Evolutionary conservation across 2,329 filamentous ascomycete genomes (phyloP), one percentile per base, ranked within the genome.

Genomic region (Colletotrichum costaricense): DNA sequence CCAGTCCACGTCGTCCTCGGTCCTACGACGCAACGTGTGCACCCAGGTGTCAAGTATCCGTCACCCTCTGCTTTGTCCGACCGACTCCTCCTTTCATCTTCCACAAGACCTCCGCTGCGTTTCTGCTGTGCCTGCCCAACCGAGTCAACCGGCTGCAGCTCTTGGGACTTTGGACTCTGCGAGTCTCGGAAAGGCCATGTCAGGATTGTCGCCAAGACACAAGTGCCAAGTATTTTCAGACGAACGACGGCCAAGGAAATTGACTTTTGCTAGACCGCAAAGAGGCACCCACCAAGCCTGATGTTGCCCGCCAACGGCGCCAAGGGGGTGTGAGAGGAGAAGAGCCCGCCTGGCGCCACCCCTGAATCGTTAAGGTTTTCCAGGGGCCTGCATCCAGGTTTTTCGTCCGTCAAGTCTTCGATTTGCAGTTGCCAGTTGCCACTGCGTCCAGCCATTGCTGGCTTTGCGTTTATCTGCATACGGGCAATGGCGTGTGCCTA

Each of bases 161-260:
- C 7, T 49, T 49, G 42, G 42, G 19, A 49, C 42, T 22, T 49
- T 49, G 42, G 42, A 22, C 42, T 22, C 19, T 11, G 42, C 19
- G 42, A 49, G 42, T 49, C 42, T 49, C 19, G 19, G n/a, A 49
- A 11, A 11, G 5, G 30, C 22, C 38, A 19, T 19, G 28, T 7
- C 30, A 65, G 62, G 19, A 33, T 22, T 33, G 28, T 16, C 33
- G 55, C 55, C 68, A 56, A 70, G 68, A 49, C 42, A 52, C 7
- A 46, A 28, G 19, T 59, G 65, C 69, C 58, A 59, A 63, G 69
- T 42, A 54, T 58, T 52, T 52, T 35, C 11, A 63, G 69, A 69
- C 49, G 58, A 72, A 69, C 49, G 57, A 54, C 19, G 30, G 65
- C 49, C 58, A 68, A 54, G 65, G 49, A 59, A 58, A 59, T 42